Conservation (phyloP, 768 basidiomycete genomes). For the Paxillus rubicundulus region DNA sequence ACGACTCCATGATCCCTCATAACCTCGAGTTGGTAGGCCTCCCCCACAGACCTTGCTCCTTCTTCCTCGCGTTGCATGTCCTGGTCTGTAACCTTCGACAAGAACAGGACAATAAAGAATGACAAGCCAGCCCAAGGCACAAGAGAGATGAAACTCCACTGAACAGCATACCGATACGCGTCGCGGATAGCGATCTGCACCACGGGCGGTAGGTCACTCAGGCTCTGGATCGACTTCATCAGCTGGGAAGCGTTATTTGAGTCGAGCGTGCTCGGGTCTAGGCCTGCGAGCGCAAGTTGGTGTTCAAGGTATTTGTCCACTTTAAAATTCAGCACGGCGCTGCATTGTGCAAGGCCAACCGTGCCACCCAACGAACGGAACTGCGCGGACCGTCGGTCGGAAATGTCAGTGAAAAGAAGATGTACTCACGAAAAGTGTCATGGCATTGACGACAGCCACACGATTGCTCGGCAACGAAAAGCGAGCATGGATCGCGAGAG, state of each 20-base stretch:
- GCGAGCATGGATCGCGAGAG: constrained; percentile 37
- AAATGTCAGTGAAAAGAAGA: not conserved
- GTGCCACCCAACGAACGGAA: constrained; percentile 42
- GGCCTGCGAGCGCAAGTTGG: constrained; percentile 24
- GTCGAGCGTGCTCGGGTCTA: constrained; percentile 20
- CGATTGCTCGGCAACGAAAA: constrained; percentile 35
- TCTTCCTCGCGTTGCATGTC: constrained; percentile 12
- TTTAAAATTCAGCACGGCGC: constrained; percentile 40
- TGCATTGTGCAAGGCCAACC: constrained; percentile 13
- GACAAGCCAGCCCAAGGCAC: constrained; percentile 41
- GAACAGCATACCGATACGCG: constrained; percentile 35
- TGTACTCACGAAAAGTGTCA: constrained; percentile 39
- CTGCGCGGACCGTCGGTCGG: constrained; percentile 16
- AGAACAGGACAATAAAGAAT: constrained; percentile 29
- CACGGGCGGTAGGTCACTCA: constrained; percentile 29
- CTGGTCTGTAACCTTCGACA: constrained; percentile 32
- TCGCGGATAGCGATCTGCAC: constrained; percentile 31
- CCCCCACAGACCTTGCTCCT: not conserved
- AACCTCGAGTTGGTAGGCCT: not conserved
- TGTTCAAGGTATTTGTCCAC: constrained; percentile 28
- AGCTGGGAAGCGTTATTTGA: constrained; percentile 15
- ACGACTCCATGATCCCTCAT: too few relatives aligned
- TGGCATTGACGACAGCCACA: constrained; percentile 39
- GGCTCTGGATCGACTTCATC: constrained; percentile 29
- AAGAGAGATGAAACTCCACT: constrained; percentile 40